A percentile compares a stretch with the other conserved stretches of the same genome.
Evolutionary conservation across 1,284 basidiomycete species (phyloP).

Genomic region (Malassezia brasiliensis): DNA sequence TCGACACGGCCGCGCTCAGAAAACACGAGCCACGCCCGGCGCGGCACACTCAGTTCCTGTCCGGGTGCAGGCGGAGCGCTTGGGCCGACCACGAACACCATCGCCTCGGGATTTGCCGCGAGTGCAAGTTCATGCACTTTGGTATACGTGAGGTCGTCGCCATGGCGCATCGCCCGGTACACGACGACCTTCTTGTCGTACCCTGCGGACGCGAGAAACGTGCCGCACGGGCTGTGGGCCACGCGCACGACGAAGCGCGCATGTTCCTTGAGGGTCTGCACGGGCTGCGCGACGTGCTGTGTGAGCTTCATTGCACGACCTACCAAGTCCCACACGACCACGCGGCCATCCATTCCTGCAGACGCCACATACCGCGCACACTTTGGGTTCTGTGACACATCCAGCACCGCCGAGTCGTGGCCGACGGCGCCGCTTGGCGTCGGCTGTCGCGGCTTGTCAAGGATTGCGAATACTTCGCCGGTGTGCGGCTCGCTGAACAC

Average conservation of each 20-base stretch:
- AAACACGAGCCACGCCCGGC: slow-evolving; percentile 16
- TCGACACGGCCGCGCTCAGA: slow-evolving; percentile 29
- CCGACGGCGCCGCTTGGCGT: slow-evolving; percentile 6
- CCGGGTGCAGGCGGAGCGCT: neutral
- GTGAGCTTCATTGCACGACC: neutral
- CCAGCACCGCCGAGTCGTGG: slow-evolving; percentile 35
- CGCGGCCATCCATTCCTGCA: slow-evolving; percentile 36
- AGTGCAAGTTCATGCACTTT: neutral
- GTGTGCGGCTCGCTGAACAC: slow-evolving; percentile 24
- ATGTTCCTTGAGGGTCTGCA: slow-evolving; percentile 33
- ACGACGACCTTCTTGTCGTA: slow-evolving; percentile 36
- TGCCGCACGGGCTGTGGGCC: slow-evolving; percentile 23
- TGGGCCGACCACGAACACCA: neutral
- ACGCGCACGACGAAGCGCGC: slow-evolving; percentile 35
- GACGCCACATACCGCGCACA: slow-evolving; percentile 27
- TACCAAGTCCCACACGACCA: slow-evolving; percentile 37
- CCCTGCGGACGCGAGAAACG: slow-evolving; percentile 33
- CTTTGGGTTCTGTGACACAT: slow-evolving; percentile 27
- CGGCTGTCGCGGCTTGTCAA: slow-evolving; percentile 15
- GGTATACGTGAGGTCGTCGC: slow-evolving; percentile 1
- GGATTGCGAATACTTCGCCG: slow-evolving; percentile 31
- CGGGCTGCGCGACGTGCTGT: slow-evolving; percentile 6
- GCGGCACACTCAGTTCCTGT: neutral
- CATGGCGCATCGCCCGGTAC: slow-evolving; percentile 20
- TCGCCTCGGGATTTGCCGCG: neutral